These are phyloP conservation scores for Brasilioporus rufonigricans DNA, from an alignment of 768 basidiomycete species.

Conservation along the genomic window DNA sequence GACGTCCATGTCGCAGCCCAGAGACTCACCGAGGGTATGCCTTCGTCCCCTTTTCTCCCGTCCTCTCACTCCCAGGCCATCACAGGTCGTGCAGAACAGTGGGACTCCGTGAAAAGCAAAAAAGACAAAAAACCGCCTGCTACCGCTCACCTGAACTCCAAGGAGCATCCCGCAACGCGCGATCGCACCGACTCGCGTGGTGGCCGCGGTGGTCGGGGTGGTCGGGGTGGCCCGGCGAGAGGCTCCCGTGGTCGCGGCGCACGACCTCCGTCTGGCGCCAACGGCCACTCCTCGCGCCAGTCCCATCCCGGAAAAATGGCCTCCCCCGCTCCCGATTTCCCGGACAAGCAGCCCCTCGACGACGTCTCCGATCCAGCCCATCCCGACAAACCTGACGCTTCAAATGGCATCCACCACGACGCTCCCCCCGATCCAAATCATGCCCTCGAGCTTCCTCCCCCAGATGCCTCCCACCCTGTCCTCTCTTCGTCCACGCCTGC, in stretches of 20 bases:
- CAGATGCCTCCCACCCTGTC: slow-evolving; percentile 8
- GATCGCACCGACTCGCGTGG: slow-evolving; percentile 50
- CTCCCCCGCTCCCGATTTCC: slow-evolving; percentile 35
- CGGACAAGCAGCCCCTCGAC: slow-evolving; percentile 24
- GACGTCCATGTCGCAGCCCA: slow-evolving; percentile 67
- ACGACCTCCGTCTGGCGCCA: slow-evolving; percentile 36
- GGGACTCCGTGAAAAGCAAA: slow-evolving; percentile 83
- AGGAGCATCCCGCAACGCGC: slow-evolving; percentile 38
- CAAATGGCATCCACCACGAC: slow-evolving; percentile 21
- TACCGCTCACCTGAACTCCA: slow-evolving; percentile 42
- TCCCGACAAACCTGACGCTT: slow-evolving; percentile 14
- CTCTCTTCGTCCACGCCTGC: slow-evolving; percentile 32
- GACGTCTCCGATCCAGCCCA: slow-evolving; percentile 15
- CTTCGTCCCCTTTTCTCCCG: background rate
- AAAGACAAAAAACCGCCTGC: slow-evolving; percentile 74
- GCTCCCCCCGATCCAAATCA: slow-evolving; percentile 8
- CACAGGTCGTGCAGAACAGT: slow-evolving; percentile 71
- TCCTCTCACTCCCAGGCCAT: slow-evolving; percentile 11
- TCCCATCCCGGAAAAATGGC: slow-evolving; percentile 27
- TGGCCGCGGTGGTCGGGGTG: slow-evolving; percentile 58
- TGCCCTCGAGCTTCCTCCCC: slow-evolving; percentile 10
- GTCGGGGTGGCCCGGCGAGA: slow-evolving; percentile 55
- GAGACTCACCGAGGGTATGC: slow-evolving; percentile 71
- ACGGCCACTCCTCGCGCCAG: slow-evolving; percentile 32
- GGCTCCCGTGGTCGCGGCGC: slow-evolving; percentile 41